Conservation (phyloP, 2,329 filamentous ascomycete species). For the Penicillium olsonii region DNA sequence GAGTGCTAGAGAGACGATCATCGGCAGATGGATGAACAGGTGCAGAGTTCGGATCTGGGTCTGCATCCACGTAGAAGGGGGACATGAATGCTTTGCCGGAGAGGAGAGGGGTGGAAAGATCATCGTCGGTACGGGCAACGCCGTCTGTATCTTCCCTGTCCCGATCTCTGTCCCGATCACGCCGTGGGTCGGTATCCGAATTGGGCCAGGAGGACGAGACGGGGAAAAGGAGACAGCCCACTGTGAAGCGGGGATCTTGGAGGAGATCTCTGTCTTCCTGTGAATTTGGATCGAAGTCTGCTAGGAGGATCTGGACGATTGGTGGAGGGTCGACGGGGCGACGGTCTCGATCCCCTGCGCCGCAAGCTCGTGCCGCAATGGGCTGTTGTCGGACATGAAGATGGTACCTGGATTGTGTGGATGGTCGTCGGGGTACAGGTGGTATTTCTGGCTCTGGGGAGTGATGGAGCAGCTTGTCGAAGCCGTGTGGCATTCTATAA, state of each 20-base stretch:
- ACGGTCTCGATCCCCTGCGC: constrained; percentile 49
- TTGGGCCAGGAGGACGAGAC: constrained; percentile 23
- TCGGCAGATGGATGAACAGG: constrained; percentile 37
- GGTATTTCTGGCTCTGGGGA: constrained; percentile 22
- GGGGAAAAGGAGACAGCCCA: constrained; percentile 47
- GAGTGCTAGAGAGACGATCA: not conserved
- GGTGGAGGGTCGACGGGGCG: constrained; percentile 51
- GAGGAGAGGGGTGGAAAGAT: constrained; percentile 32
- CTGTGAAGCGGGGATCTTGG: constrained; percentile 43
- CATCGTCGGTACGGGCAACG: constrained; percentile 21
- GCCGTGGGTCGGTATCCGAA: constrained; percentile 15
- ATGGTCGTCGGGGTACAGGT: constrained; percentile 18
- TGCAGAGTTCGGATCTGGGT: constrained; percentile 47
- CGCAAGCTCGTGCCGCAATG: constrained; percentile 48
- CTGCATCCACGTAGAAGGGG: constrained; percentile 44
- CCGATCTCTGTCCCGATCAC: not conserved
- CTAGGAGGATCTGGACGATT: constrained; percentile 49
- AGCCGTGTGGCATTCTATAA: constrained; percentile 37
- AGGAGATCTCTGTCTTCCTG: constrained; percentile 41
- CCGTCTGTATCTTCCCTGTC: constrained; percentile 16
- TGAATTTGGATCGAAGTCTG: constrained; percentile 44
- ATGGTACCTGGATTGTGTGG: constrained; percentile 35
- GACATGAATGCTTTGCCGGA: constrained; percentile 45
- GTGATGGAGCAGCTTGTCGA: constrained; percentile 41
- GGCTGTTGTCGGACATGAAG: constrained; percentile 51